Evolutionary conservation across 805 yeast species (phyloP), one percentile per base, ranked within the genome.

Genomic region (Sugiyamaella boreocaroliniensis): DNA sequence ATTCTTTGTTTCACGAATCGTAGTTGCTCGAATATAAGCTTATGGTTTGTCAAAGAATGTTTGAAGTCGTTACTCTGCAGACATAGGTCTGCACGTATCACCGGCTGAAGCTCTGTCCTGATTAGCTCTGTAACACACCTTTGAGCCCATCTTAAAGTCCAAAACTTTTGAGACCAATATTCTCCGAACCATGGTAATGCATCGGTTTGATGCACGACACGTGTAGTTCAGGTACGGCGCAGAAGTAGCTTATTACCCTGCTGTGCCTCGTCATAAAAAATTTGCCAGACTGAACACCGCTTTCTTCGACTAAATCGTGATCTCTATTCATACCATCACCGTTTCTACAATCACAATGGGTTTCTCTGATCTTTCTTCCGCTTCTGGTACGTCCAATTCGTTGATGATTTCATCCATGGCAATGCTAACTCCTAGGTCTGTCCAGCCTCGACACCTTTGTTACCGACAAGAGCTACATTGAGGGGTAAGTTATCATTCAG

Each of bases 401-500:
- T n/a, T 42, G 16, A 16, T n/a, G 11, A 41, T 10, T n/a, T 19
- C n/a, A 22, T 20, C 26, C 29, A 14, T 51, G 9, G 42, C 22
- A 2, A 8, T 6, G 26, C 41, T 16, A 47, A 46, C 19, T 53
- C 22, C 42, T 47, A 72, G 76, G 87, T 66, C 72, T 85, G 67
- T 69, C 80, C 66, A 71, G 87, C 71, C 83, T 90, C 72, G 83
- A 90, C 86, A 79, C 80, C 65, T 81, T 79, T 81, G 83, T 90
- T 75, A 89, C 86, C 74, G 92, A 86, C 78, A 86, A 89, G 82
- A 87, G 96, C 64, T 90, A 89, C 88, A 72, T 90, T 67, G 90
- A 87, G 75, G 97, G 97, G 96, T 88, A 85, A 75, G 96, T 86
- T 49, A 49, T 37, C 7, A 40, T 40, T 15, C 10, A 15, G 26